phyloP scores from a whole-genome alignment of 23 red algal species.

The Gracilaria domingensis region DNA sequence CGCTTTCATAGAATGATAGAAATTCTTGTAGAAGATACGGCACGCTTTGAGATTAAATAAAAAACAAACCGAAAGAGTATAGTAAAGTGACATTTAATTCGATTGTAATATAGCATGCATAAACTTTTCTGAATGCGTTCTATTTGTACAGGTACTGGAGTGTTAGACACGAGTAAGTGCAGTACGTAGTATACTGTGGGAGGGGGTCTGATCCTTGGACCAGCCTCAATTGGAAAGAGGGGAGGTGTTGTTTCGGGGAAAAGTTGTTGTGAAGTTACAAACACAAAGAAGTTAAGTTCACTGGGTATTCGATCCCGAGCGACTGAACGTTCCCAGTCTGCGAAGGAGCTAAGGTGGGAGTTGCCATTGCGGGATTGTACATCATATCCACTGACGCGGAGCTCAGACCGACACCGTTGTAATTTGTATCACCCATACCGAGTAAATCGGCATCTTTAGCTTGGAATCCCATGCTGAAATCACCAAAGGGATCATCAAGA shows the following conservation, averaged over 20 bases:
- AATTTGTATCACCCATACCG: background rate
- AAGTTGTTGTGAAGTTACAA: background rate
- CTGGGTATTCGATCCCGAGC: conserved; percentile 4
- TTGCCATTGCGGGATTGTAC: background rate
- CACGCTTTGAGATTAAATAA: background rate
- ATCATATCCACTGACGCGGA: background rate
- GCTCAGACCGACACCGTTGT: background rate
- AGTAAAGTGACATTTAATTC: background rate
- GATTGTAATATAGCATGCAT: conserved; percentile 15
- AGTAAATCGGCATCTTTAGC: conserved; percentile 28
- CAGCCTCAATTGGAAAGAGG: background rate
- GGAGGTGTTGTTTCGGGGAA: background rate
- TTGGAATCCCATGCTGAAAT: background rate
- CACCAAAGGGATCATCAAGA: conserved; percentile 47
- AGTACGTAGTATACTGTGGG: conserved; percentile 16
- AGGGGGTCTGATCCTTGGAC: background rate
- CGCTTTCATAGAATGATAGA: too few species aligned
- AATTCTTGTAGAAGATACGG: too few species aligned
- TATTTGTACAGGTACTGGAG: conserved; percentile 11
- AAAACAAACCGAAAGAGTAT: background rate
- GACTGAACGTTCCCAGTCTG: background rate
- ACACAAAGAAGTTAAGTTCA: conserved; percentile 25
- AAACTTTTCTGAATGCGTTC: background rate
- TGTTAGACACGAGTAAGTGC: conserved; percentile 24
- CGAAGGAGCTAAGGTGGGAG: background rate